Evolutionary conservation across 306 rosid genomes (phyloP), one percentile per base, ranked within the genome.

Genomic region (Quercus berberidifolia): DNA sequence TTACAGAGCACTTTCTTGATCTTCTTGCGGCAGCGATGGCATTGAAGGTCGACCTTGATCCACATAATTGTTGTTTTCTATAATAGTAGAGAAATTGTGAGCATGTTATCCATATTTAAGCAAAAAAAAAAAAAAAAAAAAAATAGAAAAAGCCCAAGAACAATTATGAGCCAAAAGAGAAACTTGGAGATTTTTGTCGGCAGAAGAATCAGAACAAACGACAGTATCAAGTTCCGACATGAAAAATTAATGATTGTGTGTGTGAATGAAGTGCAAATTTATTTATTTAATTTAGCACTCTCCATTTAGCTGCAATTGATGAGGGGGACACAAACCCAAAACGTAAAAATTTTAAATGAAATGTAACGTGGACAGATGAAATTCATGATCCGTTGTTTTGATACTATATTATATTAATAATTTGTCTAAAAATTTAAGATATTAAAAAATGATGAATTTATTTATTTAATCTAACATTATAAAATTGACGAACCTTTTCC

Each of bases 41-140:
- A 94, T 30, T 88, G 87, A 79, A 92, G 91, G 38, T 94, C 92
- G 69, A 89, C 98, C 85, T 87, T 85, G 58, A 94, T 85, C 73
- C 78, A 76, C 98, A 92, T 92, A 54, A 3, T 0, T 15, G 43
- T 4, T 4, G 88, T 85, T 19, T 65, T 88, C 90, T 90, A 75
- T 77, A 68, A n/a, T 17, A 54, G n/a, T 2, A 59, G 6, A 33
- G 52, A 7, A 38, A 38, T 38, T 38, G 11, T 17, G 11, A 4
- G 38, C 55, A 76, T 71, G 46, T 2, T 18, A 63, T 18, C 19
- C 17, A 31, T 30, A n/a, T 3, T 21, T 21, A 52, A 8, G 28
- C 75, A 11, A 59, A 58, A 70, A 3, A 2, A 2, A 15, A 71
- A n/a, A 2, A 11, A 59, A 58, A 70, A 3, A 1, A 2, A 15